phyloP scores from a whole-genome alignment of 257 asterid genomes.

The Nyctanthes arbortristis region DNA sequence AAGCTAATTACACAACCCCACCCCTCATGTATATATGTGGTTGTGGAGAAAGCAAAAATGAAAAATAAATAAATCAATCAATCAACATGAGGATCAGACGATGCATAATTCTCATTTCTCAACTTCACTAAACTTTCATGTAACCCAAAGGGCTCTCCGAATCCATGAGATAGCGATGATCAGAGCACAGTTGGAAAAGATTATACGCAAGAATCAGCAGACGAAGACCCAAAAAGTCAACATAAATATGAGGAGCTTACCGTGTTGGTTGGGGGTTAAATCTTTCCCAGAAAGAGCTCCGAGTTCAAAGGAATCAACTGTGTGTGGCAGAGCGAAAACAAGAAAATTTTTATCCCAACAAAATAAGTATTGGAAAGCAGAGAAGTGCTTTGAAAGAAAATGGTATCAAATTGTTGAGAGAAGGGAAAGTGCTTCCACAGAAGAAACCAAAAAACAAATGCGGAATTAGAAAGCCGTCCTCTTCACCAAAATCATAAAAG shows the following conservation, averaged over 20 bases:
- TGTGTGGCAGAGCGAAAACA: neutral
- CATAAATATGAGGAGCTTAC: conserved; percentile 15
- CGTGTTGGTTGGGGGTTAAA: conserved; percentile 24
- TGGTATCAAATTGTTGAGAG: too few species aligned
- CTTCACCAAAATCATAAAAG: too few species aligned
- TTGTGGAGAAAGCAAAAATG: neutral
- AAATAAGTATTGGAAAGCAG: too few species aligned
- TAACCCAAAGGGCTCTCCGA: neutral
- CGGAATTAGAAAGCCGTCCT: too few species aligned
- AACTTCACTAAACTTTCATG: neutral
- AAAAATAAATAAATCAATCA: neutral
- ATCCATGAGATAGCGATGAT: neutral
- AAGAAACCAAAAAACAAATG: too few species aligned
- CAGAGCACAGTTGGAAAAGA: neutral
- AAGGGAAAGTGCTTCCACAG: too few species aligned
- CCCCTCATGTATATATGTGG: neutral
- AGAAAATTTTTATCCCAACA: too few species aligned
- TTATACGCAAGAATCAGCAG: too few species aligned
- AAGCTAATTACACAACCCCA: neutral
- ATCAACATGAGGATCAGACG: too few species aligned
- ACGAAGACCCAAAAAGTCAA: conserved; percentile 31
- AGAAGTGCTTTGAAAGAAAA: too few species aligned
- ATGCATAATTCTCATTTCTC: neutral
- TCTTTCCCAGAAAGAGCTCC: neutral
- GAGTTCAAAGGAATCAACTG: conserved; percentile 14